Evolutionary conservation across 192 early-diverging fungal species (phyloP), one percentile per base, ranked within the genome.

Genomic region (Coemansia sp.): DNA sequence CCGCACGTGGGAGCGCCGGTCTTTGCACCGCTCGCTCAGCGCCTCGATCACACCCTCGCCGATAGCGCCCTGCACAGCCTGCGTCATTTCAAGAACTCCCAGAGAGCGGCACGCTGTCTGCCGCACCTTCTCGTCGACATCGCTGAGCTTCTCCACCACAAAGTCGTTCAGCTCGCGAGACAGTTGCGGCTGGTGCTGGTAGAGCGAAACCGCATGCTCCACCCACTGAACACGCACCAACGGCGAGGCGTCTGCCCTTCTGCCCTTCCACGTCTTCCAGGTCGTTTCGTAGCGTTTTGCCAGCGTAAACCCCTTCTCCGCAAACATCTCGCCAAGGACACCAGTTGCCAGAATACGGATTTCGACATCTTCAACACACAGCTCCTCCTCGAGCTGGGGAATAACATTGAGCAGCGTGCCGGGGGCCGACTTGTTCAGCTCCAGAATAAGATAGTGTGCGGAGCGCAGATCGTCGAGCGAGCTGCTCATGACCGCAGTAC

Each of bases 91-190:
- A 43, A 97, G 70, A 56, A 85, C 68, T 7, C 87, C 87, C 16
- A 98, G 74, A 9, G 88, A 71, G 68, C 86, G 87, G 66, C 94
- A 89, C 2, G 86, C 87, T 5, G 89, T 86, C 43, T 86, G 70
- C 12, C 97, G 90, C 16, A 99, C 94, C 65, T 93, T 93, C 38
- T 99, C 95, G 64, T 99, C 97, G 1, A 94, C 92, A 74, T 99
- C 97, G 9, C 86, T 73, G 53, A 94, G 69, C 73, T 93, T 95
- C 50, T 87, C 84, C 39, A 68, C 81, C 9, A 95, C 64, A 32
- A 77, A 76, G 2, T 82, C 92, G 69, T 86, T 88, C 23, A 97
- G 69, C 63, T 94, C 93, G 43, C 85, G 75, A 23, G 83, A 78
- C 19, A 95, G 77, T 49, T 89, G 86, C 9, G 87, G 87, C 70